Percentiles rank a stretch among this genome's conserved stretches.
These are phyloP conservation scores for Kluyveromyces nonfermentans DNA, from an alignment of 805 yeast genomes.

Conservation along the genomic window DNA sequence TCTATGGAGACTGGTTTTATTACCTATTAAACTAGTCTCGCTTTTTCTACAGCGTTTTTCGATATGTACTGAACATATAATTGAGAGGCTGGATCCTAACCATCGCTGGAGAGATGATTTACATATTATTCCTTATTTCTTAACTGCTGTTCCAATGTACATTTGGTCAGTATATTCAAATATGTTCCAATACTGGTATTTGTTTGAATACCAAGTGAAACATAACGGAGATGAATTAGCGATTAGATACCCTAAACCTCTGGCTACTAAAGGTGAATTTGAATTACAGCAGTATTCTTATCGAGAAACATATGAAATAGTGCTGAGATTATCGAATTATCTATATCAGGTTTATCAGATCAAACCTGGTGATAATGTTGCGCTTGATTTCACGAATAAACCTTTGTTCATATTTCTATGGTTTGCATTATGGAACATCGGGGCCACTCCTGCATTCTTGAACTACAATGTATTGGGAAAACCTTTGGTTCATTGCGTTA, in stretches of 20 bases:
- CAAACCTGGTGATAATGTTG: conserved; percentile 57
- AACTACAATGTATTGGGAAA: conserved; percentile 69
- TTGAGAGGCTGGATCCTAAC: conserved; percentile 19
- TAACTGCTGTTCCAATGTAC: conserved; percentile 35
- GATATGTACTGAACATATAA: conserved; percentile 3
- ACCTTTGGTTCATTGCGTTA: conserved; percentile 73
- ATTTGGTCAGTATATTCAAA: conserved; percentile 19
- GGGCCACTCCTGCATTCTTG: conserved; percentile 80
- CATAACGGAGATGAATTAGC: conserved; percentile 45
- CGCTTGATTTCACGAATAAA: conserved; percentile 69
- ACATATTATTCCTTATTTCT: conserved; percentile 37
- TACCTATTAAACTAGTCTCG: conserved; percentile 13
- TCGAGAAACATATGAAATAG: conserved; percentile 53
- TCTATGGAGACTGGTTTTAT: conserved; percentile 10
- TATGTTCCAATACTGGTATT: conserved; percentile 56
- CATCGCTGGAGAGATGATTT: conserved; percentile 43
- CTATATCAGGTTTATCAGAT: conserved; percentile 57
- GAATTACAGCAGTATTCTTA: conserved; percentile 58
- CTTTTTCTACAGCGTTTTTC: conserved; percentile 9
- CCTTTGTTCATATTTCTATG: conserved; percentile 73
- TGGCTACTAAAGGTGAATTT: conserved; percentile 47
- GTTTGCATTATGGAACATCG: conserved; percentile 85
- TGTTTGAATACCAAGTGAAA: conserved; percentile 48
- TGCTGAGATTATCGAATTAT: conserved; percentile 57
- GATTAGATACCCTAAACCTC: conserved; percentile 43